Percentiles rank a stretch among this genome's conserved stretches.
phyloP scores from a whole-genome alignment of 768 basidiomycete genomes.

The Roridomyces roridus region DNA sequence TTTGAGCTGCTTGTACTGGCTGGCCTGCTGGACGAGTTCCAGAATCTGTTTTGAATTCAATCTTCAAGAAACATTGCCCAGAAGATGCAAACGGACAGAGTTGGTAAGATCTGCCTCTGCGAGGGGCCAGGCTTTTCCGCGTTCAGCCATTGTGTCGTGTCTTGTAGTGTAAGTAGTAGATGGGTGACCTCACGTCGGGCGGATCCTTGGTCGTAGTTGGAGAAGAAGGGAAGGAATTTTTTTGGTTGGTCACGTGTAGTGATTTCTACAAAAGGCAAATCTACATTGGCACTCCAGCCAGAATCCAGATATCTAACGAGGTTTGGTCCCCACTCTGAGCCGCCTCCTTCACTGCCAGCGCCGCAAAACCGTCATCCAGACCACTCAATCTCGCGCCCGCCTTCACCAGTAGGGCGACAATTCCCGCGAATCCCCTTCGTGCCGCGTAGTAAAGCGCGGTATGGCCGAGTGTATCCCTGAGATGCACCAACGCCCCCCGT shows the following conservation, averaged over 20 bases:
- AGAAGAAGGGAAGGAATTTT: slow-evolving; percentile 1
- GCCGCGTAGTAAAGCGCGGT: slow-evolving; percentile 88
- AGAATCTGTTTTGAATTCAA: no score
- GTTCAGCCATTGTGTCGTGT: slow-evolving; percentile 65
- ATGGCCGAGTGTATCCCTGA: slow-evolving; percentile 80
- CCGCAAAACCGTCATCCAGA: slow-evolving; percentile 66
- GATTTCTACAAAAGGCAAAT: no score
- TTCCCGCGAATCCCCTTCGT: slow-evolving; percentile 65
- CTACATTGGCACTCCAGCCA: slow-evolving; percentile 48
- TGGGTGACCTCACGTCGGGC: slow-evolving; percentile 77
- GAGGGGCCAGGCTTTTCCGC: slow-evolving; percentile 87
- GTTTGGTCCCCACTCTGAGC: slow-evolving; percentile 46
- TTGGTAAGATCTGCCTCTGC: slow-evolving; percentile 90
- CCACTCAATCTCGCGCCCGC: slow-evolving; percentile 80
- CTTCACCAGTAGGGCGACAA: slow-evolving; percentile 69
- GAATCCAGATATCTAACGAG: slow-evolving; percentile 59
- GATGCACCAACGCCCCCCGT: slow-evolving; percentile 82
- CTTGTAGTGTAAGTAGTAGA: slow-evolving; percentile 18
- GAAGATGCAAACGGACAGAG: slow-evolving; percentile 57
- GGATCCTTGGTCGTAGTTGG: slow-evolving; percentile 81
- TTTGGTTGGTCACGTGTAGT: no score
- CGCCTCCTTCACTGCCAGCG: slow-evolving; percentile 48
- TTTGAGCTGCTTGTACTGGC: slow-evolving; percentile 98
- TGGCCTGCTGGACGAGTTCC: slow-evolving; percentile 93
- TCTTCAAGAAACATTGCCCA: no score